Evolutionary conservation across 2,329 filamentous ascomycete species (phyloP).

Genomic region (Apiospora sp.): DNA sequence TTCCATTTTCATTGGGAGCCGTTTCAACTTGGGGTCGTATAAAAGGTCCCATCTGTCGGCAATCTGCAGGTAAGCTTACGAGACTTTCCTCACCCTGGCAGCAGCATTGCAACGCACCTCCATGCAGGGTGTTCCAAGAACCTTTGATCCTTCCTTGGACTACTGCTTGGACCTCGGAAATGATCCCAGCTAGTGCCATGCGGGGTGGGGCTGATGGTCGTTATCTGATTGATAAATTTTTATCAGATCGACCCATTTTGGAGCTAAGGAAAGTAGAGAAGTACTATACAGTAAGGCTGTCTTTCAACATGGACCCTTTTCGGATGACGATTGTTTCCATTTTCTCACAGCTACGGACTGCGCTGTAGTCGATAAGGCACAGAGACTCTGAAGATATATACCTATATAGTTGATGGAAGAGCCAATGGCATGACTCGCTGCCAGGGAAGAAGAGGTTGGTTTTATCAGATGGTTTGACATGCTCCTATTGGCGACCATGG

Average conservation of each 20-base stretch:
- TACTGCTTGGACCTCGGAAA: neutral
- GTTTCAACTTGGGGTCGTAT: neutral
- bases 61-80: neutral
- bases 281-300: neutral
- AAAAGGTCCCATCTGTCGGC: neutral
- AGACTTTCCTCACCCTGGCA: neutral
- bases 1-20: neutral
- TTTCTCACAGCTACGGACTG: neutral
- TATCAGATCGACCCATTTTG: conserved; percentile 18
- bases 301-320: neutral
- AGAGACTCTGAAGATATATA: neutral
- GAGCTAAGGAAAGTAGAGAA: neutral
- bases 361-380: neutral
- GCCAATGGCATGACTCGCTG: neutral
- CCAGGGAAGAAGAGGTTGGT: neutral
- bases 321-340: neutral
- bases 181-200: conserved; percentile 8
- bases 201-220: neutral
- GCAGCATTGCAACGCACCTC: neutral
- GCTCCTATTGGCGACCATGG: neutral
- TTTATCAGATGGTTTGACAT: neutral
- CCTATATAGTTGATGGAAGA: neutral
- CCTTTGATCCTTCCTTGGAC: neutral
- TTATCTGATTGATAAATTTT: conserved; percentile 21
- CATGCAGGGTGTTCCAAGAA: neutral